Conservation (phyloP, 306 rosid genomes). For the Prunus persica region DNA sequence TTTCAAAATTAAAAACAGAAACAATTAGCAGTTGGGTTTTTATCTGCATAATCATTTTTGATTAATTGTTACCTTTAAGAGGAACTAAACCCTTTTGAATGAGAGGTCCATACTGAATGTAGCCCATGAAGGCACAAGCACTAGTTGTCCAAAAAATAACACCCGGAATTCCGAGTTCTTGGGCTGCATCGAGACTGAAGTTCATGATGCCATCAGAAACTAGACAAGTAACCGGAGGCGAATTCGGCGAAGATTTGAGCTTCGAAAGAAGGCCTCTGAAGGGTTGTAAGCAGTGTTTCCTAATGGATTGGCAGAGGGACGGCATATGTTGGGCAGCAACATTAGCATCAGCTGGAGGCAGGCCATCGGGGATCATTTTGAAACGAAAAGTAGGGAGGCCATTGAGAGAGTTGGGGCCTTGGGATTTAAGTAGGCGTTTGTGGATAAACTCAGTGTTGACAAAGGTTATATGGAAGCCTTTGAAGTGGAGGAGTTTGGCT, state of each 20-base stretch:
- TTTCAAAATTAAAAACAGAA: too few relatives aligned
- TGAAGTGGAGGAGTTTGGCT: slow-evolving; percentile 31
- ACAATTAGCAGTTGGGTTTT: too few relatives aligned
- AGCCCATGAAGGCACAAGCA: slow-evolving; percentile 35
- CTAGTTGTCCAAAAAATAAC: slow-evolving; percentile 30
- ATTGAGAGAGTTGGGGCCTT: slow-evolving; percentile 4
- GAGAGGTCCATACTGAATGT: slow-evolving; percentile 18
- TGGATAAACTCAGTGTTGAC: slow-evolving; percentile 39
- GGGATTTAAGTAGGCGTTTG: slow-evolving; percentile 29
- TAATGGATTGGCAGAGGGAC: slow-evolving; percentile 9
- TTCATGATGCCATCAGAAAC: slow-evolving; percentile 1
- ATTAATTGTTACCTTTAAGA: slow-evolving; percentile 26
- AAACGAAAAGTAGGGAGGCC: too few relatives aligned
- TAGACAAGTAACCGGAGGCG: slow-evolving; percentile 22
- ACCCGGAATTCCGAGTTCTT: slow-evolving; percentile 30
- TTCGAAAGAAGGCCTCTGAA: slow-evolving; percentile 12
- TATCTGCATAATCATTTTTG: too few relatives aligned
- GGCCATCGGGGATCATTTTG: too few relatives aligned
- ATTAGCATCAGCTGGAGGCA: neutral
- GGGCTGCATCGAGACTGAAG: slow-evolving; percentile 32
- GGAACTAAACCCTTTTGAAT: slow-evolving; percentile 18
- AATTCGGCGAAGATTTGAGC: slow-evolving; percentile 6
- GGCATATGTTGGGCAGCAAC: slow-evolving; percentile 29
- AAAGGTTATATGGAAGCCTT: slow-evolving; percentile 36
- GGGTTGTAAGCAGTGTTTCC: slow-evolving; percentile 13